Conservation (phyloP, 345 rosid genomes). For the Ricinus communis region DNA sequence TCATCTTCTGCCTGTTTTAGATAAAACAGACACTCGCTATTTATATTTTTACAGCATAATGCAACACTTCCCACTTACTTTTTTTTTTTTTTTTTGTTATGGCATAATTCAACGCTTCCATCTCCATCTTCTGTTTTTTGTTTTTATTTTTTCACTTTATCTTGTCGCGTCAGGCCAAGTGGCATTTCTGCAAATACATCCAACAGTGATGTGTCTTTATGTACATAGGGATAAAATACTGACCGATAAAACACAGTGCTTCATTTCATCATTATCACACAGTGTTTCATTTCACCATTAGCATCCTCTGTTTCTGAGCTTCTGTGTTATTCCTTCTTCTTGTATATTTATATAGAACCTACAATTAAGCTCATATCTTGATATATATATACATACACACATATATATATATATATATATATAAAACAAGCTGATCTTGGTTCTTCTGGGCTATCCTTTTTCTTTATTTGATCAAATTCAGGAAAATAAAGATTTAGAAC, state of each 20-base stretch:
- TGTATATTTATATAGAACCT: no score
- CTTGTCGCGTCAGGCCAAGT: not conserved
- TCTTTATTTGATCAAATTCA: not conserved
- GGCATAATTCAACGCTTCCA: no score
- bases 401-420: not conserved
- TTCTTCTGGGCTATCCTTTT: not conserved
- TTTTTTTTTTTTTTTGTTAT: no score
- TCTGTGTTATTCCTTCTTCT: no score
- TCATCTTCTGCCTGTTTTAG: no score
- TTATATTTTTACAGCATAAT: no score
- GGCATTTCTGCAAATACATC: slow-evolving; percentile 8
- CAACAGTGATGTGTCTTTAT: not conserved
- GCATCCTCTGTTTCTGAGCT: not conserved
- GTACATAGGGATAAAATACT: not conserved
- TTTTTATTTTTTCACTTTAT: not conserved
- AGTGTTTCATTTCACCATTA: not conserved
- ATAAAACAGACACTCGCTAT: no score
- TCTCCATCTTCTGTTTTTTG: no score
- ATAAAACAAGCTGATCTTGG: no score
- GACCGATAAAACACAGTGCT: not conserved
- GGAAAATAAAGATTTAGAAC: not conserved
- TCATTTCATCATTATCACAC: not conserved
- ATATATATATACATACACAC: no score
- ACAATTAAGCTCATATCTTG: no score
- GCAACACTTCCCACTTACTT: no score